These are phyloP conservation scores for Trametes coccinea DNA, from an alignment of 768 basidiomycete species.

Conservation along the genomic window DNA sequence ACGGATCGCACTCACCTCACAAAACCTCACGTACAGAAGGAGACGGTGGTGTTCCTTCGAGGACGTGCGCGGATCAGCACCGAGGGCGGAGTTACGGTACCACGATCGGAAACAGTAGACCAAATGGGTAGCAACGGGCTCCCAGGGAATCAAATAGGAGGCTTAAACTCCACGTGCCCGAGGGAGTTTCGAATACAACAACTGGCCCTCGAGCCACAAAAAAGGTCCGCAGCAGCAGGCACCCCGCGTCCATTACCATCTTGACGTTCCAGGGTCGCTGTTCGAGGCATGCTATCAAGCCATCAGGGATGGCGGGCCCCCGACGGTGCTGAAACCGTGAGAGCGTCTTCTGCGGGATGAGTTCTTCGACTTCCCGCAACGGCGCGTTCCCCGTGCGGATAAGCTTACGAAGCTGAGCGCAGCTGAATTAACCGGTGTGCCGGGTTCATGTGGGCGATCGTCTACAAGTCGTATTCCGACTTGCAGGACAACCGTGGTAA, in stretches of 20 bases:
- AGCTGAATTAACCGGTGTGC: background rate
- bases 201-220: background rate
- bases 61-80: background rate
- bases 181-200: background rate
- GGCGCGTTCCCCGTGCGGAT: background rate
- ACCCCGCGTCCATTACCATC: conserved; percentile 3
- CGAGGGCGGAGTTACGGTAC: background rate
- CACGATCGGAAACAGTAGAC: background rate
- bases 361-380: background rate
- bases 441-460: background rate
- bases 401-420: background rate
- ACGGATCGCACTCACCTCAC: background rate
- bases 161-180: conserved; percentile 12
- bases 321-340: conserved; percentile 14
- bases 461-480: background rate
- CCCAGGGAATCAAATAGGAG: background rate
- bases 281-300: conserved; percentile 2
- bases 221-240: conserved; percentile 16
- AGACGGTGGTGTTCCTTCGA: background rate
- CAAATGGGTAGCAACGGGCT: background rate
- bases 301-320: conserved; percentile 20
- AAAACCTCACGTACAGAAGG: background rate
- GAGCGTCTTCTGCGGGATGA: background rate
- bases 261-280: conserved; percentile 1
- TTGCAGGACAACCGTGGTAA: background rate